These are phyloP conservation scores for Ephemerocybe angulata DNA, from an alignment of 768 basidiomycete genomes.

Conservation along the genomic window DNA sequence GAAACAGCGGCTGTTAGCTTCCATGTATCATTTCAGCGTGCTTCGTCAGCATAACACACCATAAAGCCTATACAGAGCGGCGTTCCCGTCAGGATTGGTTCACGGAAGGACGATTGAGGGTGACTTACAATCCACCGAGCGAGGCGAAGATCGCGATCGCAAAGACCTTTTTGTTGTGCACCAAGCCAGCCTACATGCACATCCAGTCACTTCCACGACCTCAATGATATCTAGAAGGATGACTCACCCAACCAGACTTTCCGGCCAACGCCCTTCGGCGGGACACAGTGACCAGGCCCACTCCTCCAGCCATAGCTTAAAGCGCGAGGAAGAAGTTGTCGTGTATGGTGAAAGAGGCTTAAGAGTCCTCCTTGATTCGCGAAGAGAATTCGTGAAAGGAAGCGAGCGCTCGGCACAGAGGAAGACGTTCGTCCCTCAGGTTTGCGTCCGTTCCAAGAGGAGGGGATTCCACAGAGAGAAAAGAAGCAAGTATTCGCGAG, in stretches of 20 bases:
- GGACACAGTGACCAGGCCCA: conserved; percentile 34
- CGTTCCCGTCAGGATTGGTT: neutral
- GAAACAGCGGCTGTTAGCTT: neutral
- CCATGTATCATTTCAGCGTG: neutral
- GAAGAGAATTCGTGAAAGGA: too few relatives aligned
- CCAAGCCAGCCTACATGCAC: conserved; percentile 49
- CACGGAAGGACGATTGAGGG: too few relatives aligned
- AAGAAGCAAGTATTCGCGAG: too few relatives aligned
- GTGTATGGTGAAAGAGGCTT: too few relatives aligned
- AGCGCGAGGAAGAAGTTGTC: conserved; percentile 6
- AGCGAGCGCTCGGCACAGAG: too few relatives aligned
- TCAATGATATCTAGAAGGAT: neutral
- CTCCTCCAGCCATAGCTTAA: conserved; percentile 45
- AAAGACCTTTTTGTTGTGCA: conserved; percentile 64
- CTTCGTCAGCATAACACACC: conserved; percentile 32
- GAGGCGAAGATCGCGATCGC: conserved; percentile 74
- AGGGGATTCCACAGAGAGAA: too few relatives aligned
- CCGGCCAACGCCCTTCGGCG: conserved; percentile 58
- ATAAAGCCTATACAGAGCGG: conserved; percentile 46
- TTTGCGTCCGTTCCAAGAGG: too few relatives aligned
- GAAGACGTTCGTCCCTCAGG: too few relatives aligned
- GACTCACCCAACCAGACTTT: conserved; percentile 61
- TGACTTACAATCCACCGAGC: conserved; percentile 66
- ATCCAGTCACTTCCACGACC: neutral
- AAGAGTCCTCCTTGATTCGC: too few relatives aligned